Percentiles rank a stretch among this genome's conserved stretches.
These are phyloP conservation scores for Chaetomiaceae sp. DNA, from an alignment of 2,329 filamentous ascomycete species.

Conservation along the genomic window DNA sequence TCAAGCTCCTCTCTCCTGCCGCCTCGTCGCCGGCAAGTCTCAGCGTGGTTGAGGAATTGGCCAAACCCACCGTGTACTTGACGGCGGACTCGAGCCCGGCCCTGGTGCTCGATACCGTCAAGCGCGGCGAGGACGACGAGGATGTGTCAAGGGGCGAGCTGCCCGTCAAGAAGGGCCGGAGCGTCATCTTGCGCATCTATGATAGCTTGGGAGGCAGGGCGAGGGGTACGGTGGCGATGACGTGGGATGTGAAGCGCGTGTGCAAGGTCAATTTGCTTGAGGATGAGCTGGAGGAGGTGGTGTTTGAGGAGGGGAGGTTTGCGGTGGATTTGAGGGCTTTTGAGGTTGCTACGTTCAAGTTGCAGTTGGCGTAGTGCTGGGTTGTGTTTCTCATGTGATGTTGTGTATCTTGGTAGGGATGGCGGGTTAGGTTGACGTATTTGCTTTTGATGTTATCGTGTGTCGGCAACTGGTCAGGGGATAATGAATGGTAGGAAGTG, in stretches of 20 bases:
- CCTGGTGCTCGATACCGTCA: conserved; percentile 81
- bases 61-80: conserved; percentile 57
- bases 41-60: conserved; percentile 26
- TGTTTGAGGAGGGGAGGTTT: conserved; percentile 48
- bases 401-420: background rate
- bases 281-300: conserved; percentile 70
- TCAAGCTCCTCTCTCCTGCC: conserved; percentile 44
- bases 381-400: background rate
- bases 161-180: conserved; percentile 64
- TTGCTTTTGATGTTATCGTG: too few relatives aligned
- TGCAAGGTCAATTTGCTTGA: conserved; percentile 85
- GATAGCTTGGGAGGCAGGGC: conserved; percentile 82
- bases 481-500: too few relatives aligned
- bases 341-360: conserved; percentile 71
- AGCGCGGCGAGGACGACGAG: conserved; percentile 85
- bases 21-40: conserved; percentile 19
- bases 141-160: conserved; percentile 59
- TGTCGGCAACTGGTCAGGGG: too few relatives aligned
- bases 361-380: conserved; percentile 21
- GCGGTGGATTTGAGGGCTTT: conserved; percentile 69
- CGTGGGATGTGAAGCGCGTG: conserved; percentile 68
- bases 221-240: conserved; percentile 64
- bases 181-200: conserved; percentile 79
- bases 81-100: conserved; percentile 52
- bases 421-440: background rate